phyloP scores from a whole-genome alignment of 805 yeast genomes.

The Starmerella gropengiesseri region DNA sequence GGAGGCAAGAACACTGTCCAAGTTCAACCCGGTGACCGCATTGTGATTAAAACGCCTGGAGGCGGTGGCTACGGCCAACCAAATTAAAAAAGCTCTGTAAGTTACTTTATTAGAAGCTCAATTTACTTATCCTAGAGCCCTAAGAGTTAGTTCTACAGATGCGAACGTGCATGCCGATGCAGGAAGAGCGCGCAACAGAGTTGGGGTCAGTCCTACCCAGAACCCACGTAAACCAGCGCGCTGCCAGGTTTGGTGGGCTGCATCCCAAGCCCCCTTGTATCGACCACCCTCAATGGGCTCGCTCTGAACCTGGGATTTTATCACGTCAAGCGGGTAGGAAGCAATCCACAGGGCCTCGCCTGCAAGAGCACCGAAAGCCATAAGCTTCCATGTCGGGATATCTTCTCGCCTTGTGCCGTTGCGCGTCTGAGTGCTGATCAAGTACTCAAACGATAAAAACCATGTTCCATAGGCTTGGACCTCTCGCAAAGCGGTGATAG shows the following conservation, averaged over 20 bases:
- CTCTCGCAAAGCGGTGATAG: conserved; percentile 47
- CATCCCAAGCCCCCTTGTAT: conserved; percentile 35
- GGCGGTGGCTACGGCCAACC: conserved; percentile 66
- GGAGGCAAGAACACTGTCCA: conserved; percentile 64
- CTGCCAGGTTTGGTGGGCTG: conserved; percentile 36
- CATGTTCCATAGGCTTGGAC: conserved; percentile 68
- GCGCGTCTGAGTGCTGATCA: conserved; percentile 31
- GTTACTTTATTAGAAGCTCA: neutral
- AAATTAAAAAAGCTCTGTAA: neutral
- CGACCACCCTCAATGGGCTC: conserved; percentile 32
- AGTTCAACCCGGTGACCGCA: conserved; percentile 51
- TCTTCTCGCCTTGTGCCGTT: conserved; percentile 33
- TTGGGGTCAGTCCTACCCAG: conserved; percentile 47
- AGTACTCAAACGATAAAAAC: conserved; percentile 54
- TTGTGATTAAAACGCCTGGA: conserved; percentile 67
- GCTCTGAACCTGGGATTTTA: conserved; percentile 50
- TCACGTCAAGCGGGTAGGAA: conserved; percentile 55
- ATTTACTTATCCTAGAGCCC: conserved; percentile 30
- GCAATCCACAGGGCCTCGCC: conserved; percentile 67
- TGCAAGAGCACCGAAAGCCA: conserved; percentile 50
- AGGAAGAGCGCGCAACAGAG: conserved; percentile 49
- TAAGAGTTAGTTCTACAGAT: conserved; percentile 55
- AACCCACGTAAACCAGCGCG: conserved; percentile 40
- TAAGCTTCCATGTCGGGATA: conserved; percentile 45
- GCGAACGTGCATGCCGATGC: conserved; percentile 74